Percentiles rank a stretch among this genome's conserved stretches.
These are phyloP conservation scores for Ascochyta fabae DNA, from an alignment of 2,329 filamentous ascomycete genomes.

Conservation along the genomic window DNA sequence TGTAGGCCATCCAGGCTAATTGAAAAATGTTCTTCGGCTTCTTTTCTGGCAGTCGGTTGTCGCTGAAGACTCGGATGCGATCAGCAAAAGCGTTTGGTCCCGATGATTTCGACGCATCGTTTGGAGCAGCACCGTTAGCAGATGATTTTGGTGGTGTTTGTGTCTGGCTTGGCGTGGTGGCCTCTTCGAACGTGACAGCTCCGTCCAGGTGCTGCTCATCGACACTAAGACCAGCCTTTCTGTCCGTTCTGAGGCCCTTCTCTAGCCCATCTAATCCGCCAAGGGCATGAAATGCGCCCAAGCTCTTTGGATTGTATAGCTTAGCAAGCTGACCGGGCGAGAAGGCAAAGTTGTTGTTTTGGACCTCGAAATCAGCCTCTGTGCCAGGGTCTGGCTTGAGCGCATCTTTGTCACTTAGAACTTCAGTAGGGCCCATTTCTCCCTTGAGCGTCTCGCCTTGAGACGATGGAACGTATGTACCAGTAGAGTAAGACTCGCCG, in stretches of 20 bases:
- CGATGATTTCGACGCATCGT: conserved; percentile 8
- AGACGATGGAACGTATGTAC: conserved; percentile 62
- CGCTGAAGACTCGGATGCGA: conserved; percentile 72
- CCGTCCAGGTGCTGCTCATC: conserved; percentile 72
- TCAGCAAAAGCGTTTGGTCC: conserved; percentile 58
- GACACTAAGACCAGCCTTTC: conserved; percentile 68
- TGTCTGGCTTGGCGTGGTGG: conserved; percentile 40
- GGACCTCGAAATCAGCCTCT: conserved; percentile 75
- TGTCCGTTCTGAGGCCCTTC: conserved; percentile 72
- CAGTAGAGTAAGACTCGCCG: conserved; percentile 61
- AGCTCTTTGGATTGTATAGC: conserved; percentile 79
- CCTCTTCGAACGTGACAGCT: conserved; percentile 73
- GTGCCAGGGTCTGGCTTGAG: conserved; percentile 77
- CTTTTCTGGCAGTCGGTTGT: conserved; percentile 72
- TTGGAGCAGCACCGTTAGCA: conserved; percentile 8
- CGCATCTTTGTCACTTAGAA: conserved; percentile 71
- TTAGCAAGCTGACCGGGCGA: conserved; percentile 81
- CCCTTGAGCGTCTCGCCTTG: conserved; percentile 53
- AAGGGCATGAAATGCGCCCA: conserved; percentile 75
- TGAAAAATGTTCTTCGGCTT: conserved; percentile 73
- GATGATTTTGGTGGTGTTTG: conserved; percentile 29
- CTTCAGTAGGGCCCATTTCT: conserved; percentile 54
- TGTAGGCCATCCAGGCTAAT: conserved; percentile 81
- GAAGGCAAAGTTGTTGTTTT: conserved; percentile 82
- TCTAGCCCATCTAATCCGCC: conserved; percentile 76